Conservation (phyloP, 2,329 filamentous ascomycete species). For the Aspergillus sp. region DNA sequence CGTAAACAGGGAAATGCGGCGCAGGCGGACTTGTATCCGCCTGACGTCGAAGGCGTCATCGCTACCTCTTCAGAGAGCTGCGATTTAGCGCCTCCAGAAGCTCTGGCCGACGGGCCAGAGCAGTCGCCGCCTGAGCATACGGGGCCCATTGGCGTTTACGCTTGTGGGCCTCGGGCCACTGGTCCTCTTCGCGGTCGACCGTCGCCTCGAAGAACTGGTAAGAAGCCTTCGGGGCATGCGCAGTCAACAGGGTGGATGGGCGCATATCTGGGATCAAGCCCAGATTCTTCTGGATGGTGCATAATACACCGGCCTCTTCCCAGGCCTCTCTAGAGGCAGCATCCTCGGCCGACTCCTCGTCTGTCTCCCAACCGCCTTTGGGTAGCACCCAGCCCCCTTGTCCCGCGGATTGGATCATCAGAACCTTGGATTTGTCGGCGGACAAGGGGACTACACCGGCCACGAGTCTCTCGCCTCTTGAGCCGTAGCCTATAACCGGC, state of each 20-base stretch:
- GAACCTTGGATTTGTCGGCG: constrained; percentile 72
- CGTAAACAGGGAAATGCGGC: constrained; percentile 9
- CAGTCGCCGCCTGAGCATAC: constrained; percentile 69
- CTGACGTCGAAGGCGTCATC: constrained; percentile 6
- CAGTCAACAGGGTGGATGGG: constrained; percentile 42
- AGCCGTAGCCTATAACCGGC: constrained; percentile 84
- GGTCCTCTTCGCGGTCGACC: constrained; percentile 73
- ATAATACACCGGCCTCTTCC: constrained; percentile 92
- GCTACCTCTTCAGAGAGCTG: constrained; percentile 56
- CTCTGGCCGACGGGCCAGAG: constrained; percentile 70
- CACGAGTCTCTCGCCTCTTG: constrained; percentile 86
- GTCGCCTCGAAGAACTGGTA: constrained; percentile 63
- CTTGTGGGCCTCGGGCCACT: constrained; percentile 94
- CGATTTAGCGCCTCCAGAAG: constrained; percentile 76
- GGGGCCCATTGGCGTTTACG: constrained; percentile 83
- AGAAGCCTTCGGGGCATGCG: constrained; percentile 56
- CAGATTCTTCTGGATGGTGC: constrained; percentile 74
- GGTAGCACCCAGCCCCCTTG: constrained; percentile 92
- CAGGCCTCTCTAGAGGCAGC: constrained; percentile 84
- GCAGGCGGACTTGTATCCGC: background rate
- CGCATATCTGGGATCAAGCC: constrained; percentile 78
- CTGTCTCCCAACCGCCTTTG: constrained; percentile 95
- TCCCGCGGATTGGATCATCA: constrained; percentile 86
- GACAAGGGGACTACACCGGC: constrained; percentile 89
- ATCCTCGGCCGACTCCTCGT: constrained; percentile 78